Evolutionary conservation across 352 stramenopile species (phyloP), one percentile per base, ranked within the genome.

Genomic region (Pythium plurisporium): DNA sequence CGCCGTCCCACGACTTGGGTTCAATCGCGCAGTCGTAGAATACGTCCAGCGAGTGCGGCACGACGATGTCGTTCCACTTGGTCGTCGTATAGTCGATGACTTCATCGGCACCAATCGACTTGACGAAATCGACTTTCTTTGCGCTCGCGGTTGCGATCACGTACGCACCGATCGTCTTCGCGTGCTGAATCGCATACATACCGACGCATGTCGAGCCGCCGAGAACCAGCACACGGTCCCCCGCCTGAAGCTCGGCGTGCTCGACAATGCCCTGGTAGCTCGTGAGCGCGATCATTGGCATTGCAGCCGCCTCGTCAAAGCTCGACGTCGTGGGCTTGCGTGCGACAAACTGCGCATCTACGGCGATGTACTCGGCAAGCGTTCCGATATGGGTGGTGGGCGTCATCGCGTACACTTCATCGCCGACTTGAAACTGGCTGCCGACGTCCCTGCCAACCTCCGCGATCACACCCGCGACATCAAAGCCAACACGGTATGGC

Each of bases 1-100:
- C 63, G 4, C 60, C 46, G 14, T 78, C 71, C 72, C 69, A 77
- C 15, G 66, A 59, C 8, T 55, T 26, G 8, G 52, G 55, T 38
- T 73, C 69, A 5, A 72, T 49, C 55, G 41, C 55, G 42, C 59
- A 67, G 52, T 61, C 61, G 29, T 64, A 64, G 15, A 69, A 29
- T 2, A 69, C 30, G 14, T 55, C 54, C 9, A 62, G n/a, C n/a
- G 54, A 62, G 44, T 62, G 54, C 12, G 7, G 5, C 2, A 50
- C 54, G 14, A 62, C 26, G 9, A 42, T 14, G 1, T 49, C 44
- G 54, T 36, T 20, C 54, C 54, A 62, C 27, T 80, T 74, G 19
- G 73, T 42, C 4, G 23, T 62, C 25, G 54, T 64, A 62, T 86
- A 83, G 34, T 83, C 71, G 37, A 86, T 57, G 2, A 82, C 60